Evolutionary conservation across 208 protist species (phyloP).

Genomic region (Acanthamoeba divionensis): DNA sequence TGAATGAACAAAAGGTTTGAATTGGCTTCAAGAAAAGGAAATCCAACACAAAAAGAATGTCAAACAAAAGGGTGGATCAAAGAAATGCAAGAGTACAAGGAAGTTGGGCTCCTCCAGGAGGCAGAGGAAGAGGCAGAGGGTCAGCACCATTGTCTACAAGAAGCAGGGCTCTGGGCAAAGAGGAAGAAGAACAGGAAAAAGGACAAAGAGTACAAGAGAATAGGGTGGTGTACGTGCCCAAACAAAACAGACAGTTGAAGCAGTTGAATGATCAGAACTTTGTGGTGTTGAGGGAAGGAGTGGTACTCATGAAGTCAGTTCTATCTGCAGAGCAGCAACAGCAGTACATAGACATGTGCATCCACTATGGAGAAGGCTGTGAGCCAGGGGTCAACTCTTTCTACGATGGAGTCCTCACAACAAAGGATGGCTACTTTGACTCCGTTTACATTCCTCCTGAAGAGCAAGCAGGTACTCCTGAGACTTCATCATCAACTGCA

Average conservation of each 20-base stretch:
- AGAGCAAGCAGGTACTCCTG: not conserved
- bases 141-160: not conserved
- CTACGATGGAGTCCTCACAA: not conserved
- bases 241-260: no score
- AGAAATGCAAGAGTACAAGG: not conserved
- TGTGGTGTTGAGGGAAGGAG: not conserved
- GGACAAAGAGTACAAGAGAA: no score
- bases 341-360: slow-evolving; percentile 20
- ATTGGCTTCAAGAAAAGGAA: no score
- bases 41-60: no score
- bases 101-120: not conserved
- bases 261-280: no score
- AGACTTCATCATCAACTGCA: not conserved
- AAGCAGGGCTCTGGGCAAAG: not conserved
- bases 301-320: not conserved
- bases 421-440: not conserved
- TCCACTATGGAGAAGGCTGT: not conserved
- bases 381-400: slow-evolving; percentile 2
- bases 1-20: no score
- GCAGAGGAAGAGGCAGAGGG: not conserved
- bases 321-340: slow-evolving; percentile 31
- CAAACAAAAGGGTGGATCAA: no score
- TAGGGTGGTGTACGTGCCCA: no score
- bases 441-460: not conserved
- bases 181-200: not conserved